Percentiles rank a stretch among this genome's conserved stretches.
Conservation (phyloP, 495 filamentous ascomycete genomes). For the Jackrogersella multiformis region DNA sequence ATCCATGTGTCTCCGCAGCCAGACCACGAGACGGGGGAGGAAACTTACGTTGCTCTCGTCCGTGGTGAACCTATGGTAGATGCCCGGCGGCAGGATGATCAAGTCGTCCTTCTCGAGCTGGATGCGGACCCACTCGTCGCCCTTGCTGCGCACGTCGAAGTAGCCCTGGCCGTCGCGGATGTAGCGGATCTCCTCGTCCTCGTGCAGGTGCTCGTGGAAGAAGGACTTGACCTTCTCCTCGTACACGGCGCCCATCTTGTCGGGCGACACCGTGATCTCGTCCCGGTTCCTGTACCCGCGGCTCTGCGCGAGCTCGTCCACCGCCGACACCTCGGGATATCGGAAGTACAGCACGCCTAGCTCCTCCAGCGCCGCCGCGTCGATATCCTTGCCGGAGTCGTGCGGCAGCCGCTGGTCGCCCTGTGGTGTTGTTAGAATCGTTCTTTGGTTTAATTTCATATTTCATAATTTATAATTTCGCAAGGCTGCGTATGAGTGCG, state of each 20-base stretch:
- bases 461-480: not conserved
- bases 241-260: slow-evolving; percentile 83
- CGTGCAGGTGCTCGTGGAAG: slow-evolving; percentile 95
- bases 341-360: slow-evolving; percentile 83
- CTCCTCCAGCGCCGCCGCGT: slow-evolving; percentile 67
- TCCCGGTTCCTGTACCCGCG: slow-evolving; percentile 96
- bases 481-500: not conserved
- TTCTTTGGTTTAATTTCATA: not conserved
- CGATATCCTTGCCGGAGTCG: slow-evolving; percentile 76
- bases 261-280: slow-evolving; percentile 87
- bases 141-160: slow-evolving; percentile 85
- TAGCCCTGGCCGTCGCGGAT: slow-evolving; percentile 89
- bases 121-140: slow-evolving; percentile 86
- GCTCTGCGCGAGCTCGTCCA: slow-evolving; percentile 75
- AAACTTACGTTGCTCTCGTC: slow-evolving; percentile 84
- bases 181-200: slow-evolving; percentile 99
- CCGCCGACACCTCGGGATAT: slow-evolving; percentile 67
- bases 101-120: slow-evolving; percentile 74
- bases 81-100: slow-evolving; percentile 93
- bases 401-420: slow-evolving; percentile 93
- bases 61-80: slow-evolving; percentile 97
- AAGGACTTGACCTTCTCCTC: slow-evolving; percentile 93
- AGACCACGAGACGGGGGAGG: not conserved
- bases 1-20: too few relatives aligned
- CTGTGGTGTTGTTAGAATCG: slow-evolving; percentile 53